Base-by-base conservation (phyloP, 441 rosid species). In the Kokia cookei region DNA sequence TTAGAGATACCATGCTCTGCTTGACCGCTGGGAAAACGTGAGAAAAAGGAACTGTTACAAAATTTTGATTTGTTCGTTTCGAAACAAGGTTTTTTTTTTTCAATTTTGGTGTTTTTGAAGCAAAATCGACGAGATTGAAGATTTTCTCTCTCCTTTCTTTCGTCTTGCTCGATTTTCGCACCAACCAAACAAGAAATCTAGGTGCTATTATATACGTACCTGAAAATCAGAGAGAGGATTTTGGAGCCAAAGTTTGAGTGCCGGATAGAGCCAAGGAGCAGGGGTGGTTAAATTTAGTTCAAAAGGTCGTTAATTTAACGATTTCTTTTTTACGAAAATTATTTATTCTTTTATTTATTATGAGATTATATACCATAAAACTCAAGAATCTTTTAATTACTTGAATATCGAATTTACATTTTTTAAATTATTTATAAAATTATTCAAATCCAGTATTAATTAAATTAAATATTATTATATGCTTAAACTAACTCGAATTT, bases 141-240 rank as follows among this genome's bases (percentile, higher is more conserved):
- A 17, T 42, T 29, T 55, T n/a, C 48, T 4, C 8, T 42, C 42
- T 27, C 15, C n/a, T 67, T 62, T 53, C 47, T 15, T 43, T 75
- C 58, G 10, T 65, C 29, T 72, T 73, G 59, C 12, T 59, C 7
- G 17, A 11, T 71, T 77, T 77, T 66, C 76, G 19, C 66, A 10
- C 65, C 55, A 65, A 43, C 58, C 81, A 81, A 72, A 71, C 80
- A 60, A 69, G 32, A 70, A 69, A 47, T 4, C 6, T 50, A 3
- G 48, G 55, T 15, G 54, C 62, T 58, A 47, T 3, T 35, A 24
- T 65, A 14, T 11, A 13, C 70, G 35, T 65, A 24, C 40, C 19
- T 45, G 12, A 12, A 35, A 7, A 15, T 9, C 27, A n/a, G 24
- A 8, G 7, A 7, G 40, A 13, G 40, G 64, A 13, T 63, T 63